These are phyloP conservation scores for Pseudozyma sp. DNA, from an alignment of 1,284 basidiomycete species.

Conservation along the genomic window DNA sequence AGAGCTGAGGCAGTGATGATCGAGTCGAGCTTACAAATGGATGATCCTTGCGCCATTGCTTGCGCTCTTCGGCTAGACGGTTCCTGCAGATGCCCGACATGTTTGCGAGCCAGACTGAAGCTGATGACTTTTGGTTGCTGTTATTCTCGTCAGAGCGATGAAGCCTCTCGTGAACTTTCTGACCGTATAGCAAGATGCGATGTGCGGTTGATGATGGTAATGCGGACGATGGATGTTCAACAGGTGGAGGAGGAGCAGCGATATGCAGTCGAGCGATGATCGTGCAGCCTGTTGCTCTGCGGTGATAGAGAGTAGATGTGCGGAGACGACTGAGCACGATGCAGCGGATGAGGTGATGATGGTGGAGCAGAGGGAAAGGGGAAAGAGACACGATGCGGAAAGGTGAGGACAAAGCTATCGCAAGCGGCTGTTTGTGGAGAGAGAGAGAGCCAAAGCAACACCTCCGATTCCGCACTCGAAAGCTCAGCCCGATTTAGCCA, in stretches of 20 bases:
- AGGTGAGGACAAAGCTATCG: background rate
- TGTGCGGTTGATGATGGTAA: background rate
- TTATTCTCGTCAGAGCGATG: background rate
- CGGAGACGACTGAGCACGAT: too few species aligned
- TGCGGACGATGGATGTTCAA: background rate
- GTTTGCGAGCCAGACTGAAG: conserved; percentile 1
- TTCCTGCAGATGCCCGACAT: conserved; percentile 56
- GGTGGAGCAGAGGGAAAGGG: background rate
- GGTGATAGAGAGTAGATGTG: background rate
- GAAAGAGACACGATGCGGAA: background rate
- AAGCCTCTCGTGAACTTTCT: too few species aligned
- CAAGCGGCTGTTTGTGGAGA: background rate
- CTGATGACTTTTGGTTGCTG: background rate
- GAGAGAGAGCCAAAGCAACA: conserved; percentile 1
- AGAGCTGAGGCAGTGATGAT: background rate
- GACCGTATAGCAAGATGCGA: background rate
- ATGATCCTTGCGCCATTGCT: conserved; percentile 99
- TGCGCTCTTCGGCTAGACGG: conserved; percentile 91
- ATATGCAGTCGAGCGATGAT: conserved; percentile 4
- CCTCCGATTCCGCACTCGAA: background rate
- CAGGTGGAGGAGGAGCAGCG: conserved; percentile 4
- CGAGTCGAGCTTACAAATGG: conserved; percentile 83
- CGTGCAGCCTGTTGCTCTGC: background rate
- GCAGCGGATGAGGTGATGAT: background rate
- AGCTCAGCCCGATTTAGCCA: conserved; percentile 5